Evolutionary conservation across 2,329 filamentous ascomycete genomes (phyloP).

Genomic region (Claviceps digitariae): DNA sequence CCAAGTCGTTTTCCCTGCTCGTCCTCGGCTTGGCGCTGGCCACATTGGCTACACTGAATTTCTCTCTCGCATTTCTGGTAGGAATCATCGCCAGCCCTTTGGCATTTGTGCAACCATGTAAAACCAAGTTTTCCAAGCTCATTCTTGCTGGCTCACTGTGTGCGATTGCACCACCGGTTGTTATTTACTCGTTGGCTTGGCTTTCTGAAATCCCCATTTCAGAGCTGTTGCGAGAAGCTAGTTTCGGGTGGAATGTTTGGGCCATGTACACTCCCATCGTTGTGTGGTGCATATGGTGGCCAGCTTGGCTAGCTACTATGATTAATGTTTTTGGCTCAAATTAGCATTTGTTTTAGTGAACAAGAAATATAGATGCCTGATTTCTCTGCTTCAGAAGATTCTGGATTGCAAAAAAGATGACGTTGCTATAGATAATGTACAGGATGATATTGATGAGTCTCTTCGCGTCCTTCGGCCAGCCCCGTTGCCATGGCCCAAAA

Average conservation of each 20-base stretch:
- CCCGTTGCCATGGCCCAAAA: background rate
- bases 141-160: constrained; percentile 40
- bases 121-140: constrained; percentile 24
- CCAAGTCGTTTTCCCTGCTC: constrained; percentile 86
- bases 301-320: constrained; percentile 64
- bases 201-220: constrained; percentile 29
- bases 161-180: constrained; percentile 46
- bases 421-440: background rate
- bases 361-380: background rate
- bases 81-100: constrained; percentile 69
- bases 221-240: constrained; percentile 55
- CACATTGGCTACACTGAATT: constrained; percentile 88
- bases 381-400: background rate
- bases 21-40: constrained; percentile 84
- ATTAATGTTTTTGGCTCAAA: constrained; percentile 35
- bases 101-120: constrained; percentile 51
- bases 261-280: constrained; percentile 81
- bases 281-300: constrained; percentile 94
- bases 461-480: background rate
- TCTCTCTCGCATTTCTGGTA: constrained; percentile 75
- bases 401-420: background rate
- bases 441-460: background rate
- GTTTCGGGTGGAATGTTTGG: constrained; percentile 81
- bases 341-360: constrained; percentile 1
- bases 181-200: constrained; percentile 34